Evolutionary conservation across 305 asterid species (phyloP), one percentile per base, ranked within the genome.

Genomic region (Fraxinus dipetala): DNA sequence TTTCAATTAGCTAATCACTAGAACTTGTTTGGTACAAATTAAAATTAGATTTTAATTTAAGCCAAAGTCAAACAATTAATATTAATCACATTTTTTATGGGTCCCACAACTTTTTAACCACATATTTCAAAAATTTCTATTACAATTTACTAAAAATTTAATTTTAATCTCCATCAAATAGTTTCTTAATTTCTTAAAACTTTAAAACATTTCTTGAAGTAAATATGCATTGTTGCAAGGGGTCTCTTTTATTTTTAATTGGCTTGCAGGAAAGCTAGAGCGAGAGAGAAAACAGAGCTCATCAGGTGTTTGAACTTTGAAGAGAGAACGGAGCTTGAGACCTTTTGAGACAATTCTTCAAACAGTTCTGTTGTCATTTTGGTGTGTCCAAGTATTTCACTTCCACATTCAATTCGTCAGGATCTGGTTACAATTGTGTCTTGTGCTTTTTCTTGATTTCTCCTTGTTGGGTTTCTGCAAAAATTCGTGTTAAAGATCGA

Each of bases 171-270:
- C 1, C 26, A 24, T 24, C 26, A 24, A 24, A 24, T 1, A 24
- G 1, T 24, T 1, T 24, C 26, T 38, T 38, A 38, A 38, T 38
- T 43, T 43, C 54, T 43, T 2, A 43, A 10, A 43, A 48, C 72
- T 24, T 63, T 7, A 30, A 63, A 9, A 63, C 14, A 63, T 63
- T 63, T 63, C 32, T 82, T 84, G 89, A 67, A 89, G 92, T 89
- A 85, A 93, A 65, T 59, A 91, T 84, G 88, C 91, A 86, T 85
- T 89, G 87, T 88, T 84, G 86, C 75, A 82, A 86, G 83, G 89
- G 92, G 86, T 85, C 84, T 87, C 77, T 48, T 48, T 14, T 1
- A 16, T 14, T 48, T 88, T 89, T 79, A 90, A 86, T 91, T 91
- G 70, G 79, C 48, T 88, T 82, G 78, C 85, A 83, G 85, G 84